Evolutionary conservation across 23 red algal species (phyloP), one percentile per base, ranked within the genome.

Genomic region (Chondrus crispus): DNA sequence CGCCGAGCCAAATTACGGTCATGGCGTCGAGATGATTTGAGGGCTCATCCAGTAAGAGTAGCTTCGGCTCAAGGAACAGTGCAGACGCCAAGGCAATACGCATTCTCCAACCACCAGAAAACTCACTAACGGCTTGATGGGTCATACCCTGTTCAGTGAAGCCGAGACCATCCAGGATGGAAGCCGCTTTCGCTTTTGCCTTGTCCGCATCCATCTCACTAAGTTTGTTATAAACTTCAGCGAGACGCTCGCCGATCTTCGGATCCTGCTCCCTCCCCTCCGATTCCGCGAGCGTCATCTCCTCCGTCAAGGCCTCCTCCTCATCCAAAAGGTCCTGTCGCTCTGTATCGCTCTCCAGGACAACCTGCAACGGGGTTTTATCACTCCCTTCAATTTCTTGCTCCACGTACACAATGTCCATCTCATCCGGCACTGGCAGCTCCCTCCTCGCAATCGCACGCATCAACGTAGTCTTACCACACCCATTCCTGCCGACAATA

Each of bases 61-160:
- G 66, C 73, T 85, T 87, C 35, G 97, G 94, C 54, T 96, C 93
- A 18, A 89, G 68, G 83, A 98, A 98, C 22, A 96, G 77, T 0
- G 97, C 97, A 30, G 81, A 88, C 2, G 96, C 96, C 43, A 98
- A 37, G 20, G 92, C 73, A 80, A 98, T 91, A 13, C 96, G 93
- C 90, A 98, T 98, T 29, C 96, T 82, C 96, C 96, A 98, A 51
- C 96, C 96, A 46, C 96, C 96, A 80, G 94, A 96, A 88, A 96
- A 98, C 85, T 85, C 80, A 20, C 74, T 86, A 26, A 80, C 77
- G 13, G 91, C 80, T 43, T 90, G 82, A 4, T 89, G 38, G 32
- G 84, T 83, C 92, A 95, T 93, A 33, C 78, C 82, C 18, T 95
- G 63, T 35, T 84, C 71, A 30, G 39, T 85, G 66, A 98, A 98